Base-by-base conservation (phyloP, 345 rosid species). In the Limnanthes douglasii region DNA sequence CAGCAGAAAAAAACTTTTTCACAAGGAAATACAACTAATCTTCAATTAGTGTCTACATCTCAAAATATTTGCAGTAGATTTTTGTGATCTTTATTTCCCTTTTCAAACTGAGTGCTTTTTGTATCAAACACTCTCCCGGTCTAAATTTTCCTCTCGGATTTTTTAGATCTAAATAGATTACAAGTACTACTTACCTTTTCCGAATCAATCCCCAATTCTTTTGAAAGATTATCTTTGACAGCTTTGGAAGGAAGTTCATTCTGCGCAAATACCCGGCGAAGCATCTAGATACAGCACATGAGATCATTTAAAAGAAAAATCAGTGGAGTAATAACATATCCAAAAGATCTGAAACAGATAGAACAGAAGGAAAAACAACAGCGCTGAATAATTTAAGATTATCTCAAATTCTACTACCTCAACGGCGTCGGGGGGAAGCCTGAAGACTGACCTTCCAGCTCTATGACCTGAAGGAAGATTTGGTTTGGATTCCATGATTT, bases 181-280 rank as follows among this genome's bases (percentile, higher is more conserved):
- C n/a, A n/a, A 36, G 43, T 34, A 19, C 21, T 27, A 13, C 5
- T 40, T 65, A 84, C 98, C 94, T 78, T 90, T 45, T 72, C 96
- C 34, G 69, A 69, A 4, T 72, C 71, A 60, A 84, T 82, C 55
- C 66, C 80, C 73, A 84, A 59, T 48, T 90, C 94, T 41, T 71
- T 62, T 28, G 96, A 71, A 50, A 90, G 94, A 26, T 64, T 62
- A 41, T 70, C 94, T 63, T 61, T 75, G 53, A 69, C 60, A 37
- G 61, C 51, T 62, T 74, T 80, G 20, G 94, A 67, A 23, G 96
- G 99, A 67, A 90, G 99, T 53, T 85, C 96, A 65, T 80, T 71
- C 68, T 80, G 78, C 13, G 72, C 73, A 69, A 90, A 90, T 33
- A 65, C 99, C 54, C 66, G 68, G 22, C 99, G 93, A 25, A 90